phyloP scores from a whole-genome alignment of 768 basidiomycete genomes.

The Russula virescens region DNA sequence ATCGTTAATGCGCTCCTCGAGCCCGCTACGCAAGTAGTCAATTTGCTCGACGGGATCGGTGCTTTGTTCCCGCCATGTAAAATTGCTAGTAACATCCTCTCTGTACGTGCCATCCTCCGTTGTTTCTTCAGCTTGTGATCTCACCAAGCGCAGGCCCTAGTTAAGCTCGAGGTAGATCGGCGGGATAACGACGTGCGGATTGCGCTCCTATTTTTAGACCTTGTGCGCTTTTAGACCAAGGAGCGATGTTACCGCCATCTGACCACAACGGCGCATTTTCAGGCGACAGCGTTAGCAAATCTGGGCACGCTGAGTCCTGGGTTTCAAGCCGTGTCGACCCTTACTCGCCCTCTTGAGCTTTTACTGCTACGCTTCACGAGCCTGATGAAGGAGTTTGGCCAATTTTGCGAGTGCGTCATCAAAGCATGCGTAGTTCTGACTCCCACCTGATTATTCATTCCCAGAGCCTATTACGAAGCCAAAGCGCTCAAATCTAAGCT shows the following conservation, averaged over 20 bases:
- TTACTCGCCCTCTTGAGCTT: conserved; percentile 6
- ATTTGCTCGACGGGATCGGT: conserved; percentile 16
- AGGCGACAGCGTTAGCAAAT: conserved; percentile 15
- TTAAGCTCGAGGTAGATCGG: conserved; percentile 13
- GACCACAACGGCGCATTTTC: neutral
- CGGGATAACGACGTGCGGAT: conserved; percentile 18
- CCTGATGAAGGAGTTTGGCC: conserved; percentile 18
- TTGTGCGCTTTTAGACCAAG: neutral
- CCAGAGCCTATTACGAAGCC: conserved; percentile 12
- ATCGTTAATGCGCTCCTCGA: conserved; percentile 20
- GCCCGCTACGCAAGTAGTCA: conserved; percentile 17
- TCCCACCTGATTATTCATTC: neutral
- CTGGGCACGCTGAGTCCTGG: conserved; percentile 14
- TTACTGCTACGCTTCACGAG: neutral
- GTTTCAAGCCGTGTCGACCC: conserved; percentile 6
- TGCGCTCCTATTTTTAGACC: conserved; percentile 9
- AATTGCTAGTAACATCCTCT: conserved; percentile 2
- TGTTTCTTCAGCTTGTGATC: neutral
- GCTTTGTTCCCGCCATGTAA: conserved; percentile 15
- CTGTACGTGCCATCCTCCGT: neutral
- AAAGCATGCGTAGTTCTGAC: neutral
- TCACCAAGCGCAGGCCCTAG: neutral
- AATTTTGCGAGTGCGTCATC: conserved; percentile 16
- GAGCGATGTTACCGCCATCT: neutral
- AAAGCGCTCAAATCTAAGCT: conserved; percentile 16